These are phyloP conservation scores for Lactifluus piperatus DNA, from an alignment of 768 basidiomycete species.

Conservation along the genomic window DNA sequence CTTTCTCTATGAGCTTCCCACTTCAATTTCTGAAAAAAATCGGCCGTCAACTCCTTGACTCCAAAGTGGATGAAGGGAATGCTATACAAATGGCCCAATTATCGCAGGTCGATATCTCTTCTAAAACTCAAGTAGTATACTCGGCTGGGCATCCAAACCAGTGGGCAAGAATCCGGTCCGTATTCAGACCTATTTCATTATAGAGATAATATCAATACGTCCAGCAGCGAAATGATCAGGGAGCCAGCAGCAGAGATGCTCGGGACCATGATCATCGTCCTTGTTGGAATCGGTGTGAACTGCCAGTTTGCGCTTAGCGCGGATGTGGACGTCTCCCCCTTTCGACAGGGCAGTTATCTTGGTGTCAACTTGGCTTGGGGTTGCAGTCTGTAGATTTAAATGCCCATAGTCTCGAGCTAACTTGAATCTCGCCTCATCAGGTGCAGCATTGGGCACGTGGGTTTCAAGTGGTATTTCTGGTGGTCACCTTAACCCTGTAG, in stretches of 20 bases:
- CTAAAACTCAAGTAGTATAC: not conserved
- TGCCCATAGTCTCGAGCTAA: not conserved
- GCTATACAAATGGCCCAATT: not conserved
- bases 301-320: constrained; percentile 23
- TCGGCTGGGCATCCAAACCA: constrained; percentile 15
- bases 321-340: constrained; percentile 15
- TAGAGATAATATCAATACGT: not conserved
- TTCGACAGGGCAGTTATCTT: constrained; percentile 22
- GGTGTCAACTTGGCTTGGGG: constrained; percentile 21
- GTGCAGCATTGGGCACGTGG: constrained; percentile 62
- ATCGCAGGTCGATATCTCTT: not conserved
- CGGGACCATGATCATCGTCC: constrained; percentile 23
- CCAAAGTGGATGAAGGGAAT: not conserved
- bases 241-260: constrained; percentile 24
- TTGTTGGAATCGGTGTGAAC: constrained; percentile 23
- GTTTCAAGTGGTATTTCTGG: constrained; percentile 58
- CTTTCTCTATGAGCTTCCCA: not conserved
- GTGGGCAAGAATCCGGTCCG: constrained; percentile 20
- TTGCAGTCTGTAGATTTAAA: constrained; percentile 13
- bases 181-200: not conserved
- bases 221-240: constrained; percentile 8
- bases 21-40: not conserved
- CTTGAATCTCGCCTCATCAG: constrained; percentile 21
- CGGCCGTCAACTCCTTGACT: not conserved
- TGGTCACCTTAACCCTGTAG: constrained; percentile 44